Percentiles rank a stretch among this genome's conserved stretches.
Conservation (phyloP, 2,329 filamentous ascomycete species). For the Diaporthe citriasiana region DNA sequence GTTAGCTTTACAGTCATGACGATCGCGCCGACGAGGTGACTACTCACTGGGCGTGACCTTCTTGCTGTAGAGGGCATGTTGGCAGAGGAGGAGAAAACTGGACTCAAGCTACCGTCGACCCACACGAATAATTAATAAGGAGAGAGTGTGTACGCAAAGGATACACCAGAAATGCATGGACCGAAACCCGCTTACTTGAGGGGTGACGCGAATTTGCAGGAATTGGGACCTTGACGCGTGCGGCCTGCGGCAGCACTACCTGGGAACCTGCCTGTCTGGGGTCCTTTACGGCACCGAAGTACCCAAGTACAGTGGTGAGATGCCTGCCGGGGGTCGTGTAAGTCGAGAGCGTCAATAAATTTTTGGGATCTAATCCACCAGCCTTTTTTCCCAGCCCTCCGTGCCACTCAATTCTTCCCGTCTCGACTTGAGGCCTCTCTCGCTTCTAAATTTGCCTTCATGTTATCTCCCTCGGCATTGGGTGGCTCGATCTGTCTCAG, state of each 20-base stretch:
- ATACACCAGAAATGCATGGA: not conserved
- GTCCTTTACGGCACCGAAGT: not conserved
- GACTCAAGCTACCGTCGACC: not conserved
- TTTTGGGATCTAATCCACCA: slow-evolving; percentile 17
- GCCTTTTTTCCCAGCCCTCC: slow-evolving; percentile 18
- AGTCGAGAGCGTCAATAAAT: slow-evolving; percentile 29
- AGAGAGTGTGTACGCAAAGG: too few relatives aligned
- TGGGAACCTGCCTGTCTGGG: not conserved
- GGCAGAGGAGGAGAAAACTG: not conserved
- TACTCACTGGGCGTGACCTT: slow-evolving; percentile 40
- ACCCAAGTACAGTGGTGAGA: not conserved
- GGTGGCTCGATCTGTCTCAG: slow-evolving; percentile 56
- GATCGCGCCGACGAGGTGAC: not conserved
- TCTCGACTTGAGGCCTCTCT: slow-evolving; percentile 17
- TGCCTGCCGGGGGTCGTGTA: slow-evolving; percentile 37
- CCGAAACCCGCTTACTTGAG: not conserved
- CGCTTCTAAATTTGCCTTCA: slow-evolving; percentile 43
- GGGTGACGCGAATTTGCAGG: slow-evolving; percentile 22
- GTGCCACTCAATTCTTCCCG: not conserved
- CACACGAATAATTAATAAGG: too few relatives aligned
- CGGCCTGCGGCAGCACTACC: slow-evolving; percentile 4
- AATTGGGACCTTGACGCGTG: slow-evolving; percentile 17
- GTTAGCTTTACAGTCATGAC: slow-evolving; percentile 11
- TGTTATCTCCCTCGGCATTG: slow-evolving; percentile 53
- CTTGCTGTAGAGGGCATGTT: slow-evolving; percentile 37